Percentiles rank a stretch among this genome's conserved stretches.
phyloP scores from a whole-genome alignment of 176 grass and related monocot genomes.

The Miscanthus lutarioriparius region DNA sequence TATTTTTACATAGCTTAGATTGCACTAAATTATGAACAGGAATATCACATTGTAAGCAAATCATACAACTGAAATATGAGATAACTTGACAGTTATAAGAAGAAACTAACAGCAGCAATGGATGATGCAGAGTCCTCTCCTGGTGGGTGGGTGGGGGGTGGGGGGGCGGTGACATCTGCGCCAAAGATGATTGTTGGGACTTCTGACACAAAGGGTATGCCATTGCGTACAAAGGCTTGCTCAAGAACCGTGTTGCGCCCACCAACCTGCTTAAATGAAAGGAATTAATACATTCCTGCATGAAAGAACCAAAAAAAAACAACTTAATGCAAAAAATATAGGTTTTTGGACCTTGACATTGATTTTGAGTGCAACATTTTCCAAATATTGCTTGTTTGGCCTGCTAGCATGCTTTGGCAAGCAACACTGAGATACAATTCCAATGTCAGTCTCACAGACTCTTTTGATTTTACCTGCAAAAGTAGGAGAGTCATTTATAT shows the following conservation, averaged over 20 bases:
- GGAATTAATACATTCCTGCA: background rate
- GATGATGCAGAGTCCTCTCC: conserved; percentile 79
- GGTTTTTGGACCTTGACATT: conserved; percentile 72
- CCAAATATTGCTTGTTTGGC: conserved; percentile 73
- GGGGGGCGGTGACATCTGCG: conserved; percentile 74
- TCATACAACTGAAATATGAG: background rate
- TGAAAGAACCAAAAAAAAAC: background rate
- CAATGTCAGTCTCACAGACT: conserved; percentile 79
- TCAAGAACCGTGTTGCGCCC: conserved; percentile 78
- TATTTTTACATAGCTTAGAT: background rate
- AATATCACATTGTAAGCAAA: background rate
- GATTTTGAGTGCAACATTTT: conserved; percentile 85
- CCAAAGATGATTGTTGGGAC: conserved; percentile 76
- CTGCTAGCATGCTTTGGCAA: conserved; percentile 51
- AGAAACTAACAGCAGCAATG: conserved; percentile 70
- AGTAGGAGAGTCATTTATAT: background rate
- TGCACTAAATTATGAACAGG: background rate
- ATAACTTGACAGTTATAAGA: background rate
- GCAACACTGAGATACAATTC: conserved; percentile 60
- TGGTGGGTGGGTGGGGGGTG: conserved; percentile 68
- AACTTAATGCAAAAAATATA: background rate
- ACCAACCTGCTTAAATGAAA: conserved; percentile 48
- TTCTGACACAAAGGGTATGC: conserved; percentile 62
- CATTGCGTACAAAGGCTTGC: conserved; percentile 41
- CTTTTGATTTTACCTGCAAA: conserved; percentile 68